These are phyloP conservation scores for Mallotus japonicus DNA, from an alignment of 441 rosid genomes.

Conservation along the genomic window DNA sequence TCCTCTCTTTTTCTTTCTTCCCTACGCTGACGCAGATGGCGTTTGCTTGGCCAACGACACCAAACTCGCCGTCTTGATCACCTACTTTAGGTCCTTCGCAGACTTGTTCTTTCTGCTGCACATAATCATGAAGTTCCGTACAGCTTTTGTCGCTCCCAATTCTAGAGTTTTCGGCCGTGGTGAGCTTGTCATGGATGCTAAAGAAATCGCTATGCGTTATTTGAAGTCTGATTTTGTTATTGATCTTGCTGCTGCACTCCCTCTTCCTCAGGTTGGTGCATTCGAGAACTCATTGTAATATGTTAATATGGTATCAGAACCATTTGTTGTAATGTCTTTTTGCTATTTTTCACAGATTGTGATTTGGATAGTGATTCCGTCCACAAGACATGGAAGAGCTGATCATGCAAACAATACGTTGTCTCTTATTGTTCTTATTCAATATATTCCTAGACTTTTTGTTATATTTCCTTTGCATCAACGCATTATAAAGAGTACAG, in stretches of 20 bases:
- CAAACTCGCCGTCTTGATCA: conserved; percentile 49
- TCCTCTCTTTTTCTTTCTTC: conserved; percentile 79
- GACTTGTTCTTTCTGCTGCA: conserved; percentile 66
- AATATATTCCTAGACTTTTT: conserved; percentile 69
- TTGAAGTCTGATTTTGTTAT: conserved; percentile 61
- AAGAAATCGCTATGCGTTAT: conserved; percentile 61
- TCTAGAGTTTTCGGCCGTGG: conserved; percentile 87
- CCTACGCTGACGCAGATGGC: conserved; percentile 35
- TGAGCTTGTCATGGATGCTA: conserved; percentile 75
- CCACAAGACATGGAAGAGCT: conserved; percentile 41
- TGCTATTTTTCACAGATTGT: conserved; percentile 43
- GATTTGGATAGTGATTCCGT: conserved; percentile 77
- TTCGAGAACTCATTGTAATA: no score
- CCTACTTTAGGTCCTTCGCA: conserved; percentile 56
- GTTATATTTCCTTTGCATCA: conserved; percentile 70
- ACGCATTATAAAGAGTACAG: conserved; percentile 69
- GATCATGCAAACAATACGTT: conserved; percentile 61
- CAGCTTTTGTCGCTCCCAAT: conserved; percentile 67
- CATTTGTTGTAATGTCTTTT: background rate
- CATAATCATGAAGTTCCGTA: conserved; percentile 67
- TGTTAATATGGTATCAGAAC: no score
- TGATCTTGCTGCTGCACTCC: conserved; percentile 75
- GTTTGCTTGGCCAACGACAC: conserved; percentile 53
- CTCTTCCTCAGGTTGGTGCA: conserved; percentile 75
- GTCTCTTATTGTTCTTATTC: conserved; percentile 70